These are phyloP conservation scores for Acanthamoeba royreba DNA, from an alignment of 208 protist genomes.

Conservation along the genomic window DNA sequence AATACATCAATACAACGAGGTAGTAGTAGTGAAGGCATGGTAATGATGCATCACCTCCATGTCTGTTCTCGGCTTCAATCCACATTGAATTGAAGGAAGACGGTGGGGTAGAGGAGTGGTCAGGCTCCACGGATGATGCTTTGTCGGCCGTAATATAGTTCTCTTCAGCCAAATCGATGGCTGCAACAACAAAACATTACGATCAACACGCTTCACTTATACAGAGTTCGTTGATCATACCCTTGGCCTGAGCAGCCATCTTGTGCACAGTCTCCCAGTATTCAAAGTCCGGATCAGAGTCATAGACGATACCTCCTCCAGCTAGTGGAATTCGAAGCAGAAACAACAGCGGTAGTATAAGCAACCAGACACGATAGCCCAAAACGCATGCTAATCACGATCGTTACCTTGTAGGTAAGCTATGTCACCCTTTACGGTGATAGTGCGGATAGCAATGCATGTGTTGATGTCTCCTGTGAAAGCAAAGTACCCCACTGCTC, in stretches of 20 bases:
- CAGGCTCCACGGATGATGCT: neutral
- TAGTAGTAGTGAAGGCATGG: neutral
- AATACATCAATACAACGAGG: neutral
- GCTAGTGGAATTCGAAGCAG: neutral
- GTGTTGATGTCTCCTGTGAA: constrained; percentile 66
- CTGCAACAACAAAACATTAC: neutral
- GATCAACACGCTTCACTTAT: neutral
- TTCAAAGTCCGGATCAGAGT: constrained; percentile 62
- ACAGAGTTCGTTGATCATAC: neutral
- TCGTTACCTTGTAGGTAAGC: constrained; percentile 56
- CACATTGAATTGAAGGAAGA: neutral
- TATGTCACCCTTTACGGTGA: constrained; percentile 35
- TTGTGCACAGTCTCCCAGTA: constrained; percentile 70
- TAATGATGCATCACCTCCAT: neutral
- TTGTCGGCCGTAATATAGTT: neutral
- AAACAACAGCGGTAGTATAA: neutral
- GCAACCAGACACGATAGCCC: no score
- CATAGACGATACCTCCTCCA: constrained; percentile 72
- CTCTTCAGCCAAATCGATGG: neutral
- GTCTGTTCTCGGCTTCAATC: neutral
- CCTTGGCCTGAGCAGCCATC: constrained; percentile 12
- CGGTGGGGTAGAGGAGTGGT: neutral
- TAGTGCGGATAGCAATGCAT: constrained; percentile 71
- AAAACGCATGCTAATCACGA: no score
- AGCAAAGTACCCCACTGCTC: constrained; percentile 63